Base-by-base conservation (phyloP, 1,284 basidiomycete species). In the Neotropicomus parvogracilis region DNA sequence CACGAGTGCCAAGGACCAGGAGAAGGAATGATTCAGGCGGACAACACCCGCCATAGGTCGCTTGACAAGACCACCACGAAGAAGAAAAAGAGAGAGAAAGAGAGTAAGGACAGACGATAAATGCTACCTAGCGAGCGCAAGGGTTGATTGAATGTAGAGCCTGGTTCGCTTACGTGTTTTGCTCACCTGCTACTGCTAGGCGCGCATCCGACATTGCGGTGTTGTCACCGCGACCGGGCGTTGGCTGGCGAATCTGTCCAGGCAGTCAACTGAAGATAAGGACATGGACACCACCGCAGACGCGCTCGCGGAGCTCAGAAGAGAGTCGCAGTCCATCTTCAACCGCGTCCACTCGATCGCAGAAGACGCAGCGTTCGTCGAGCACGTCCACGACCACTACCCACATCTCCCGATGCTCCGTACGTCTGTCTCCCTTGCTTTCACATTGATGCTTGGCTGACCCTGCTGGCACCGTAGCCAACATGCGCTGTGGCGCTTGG, bases 401-500 rank as follows among this genome's bases (percentile, higher is more conserved):
- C 70, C 75, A 0, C 54, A 70, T 12, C 60, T 83, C n/a, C 82
- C 86, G 0, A 51, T 90, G n/a, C 55, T 88, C 17, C 80, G 88
- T 90, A 56, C 44, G 81, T 72, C n/a, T n/a, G n/a, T n/a, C n/a
- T n/a, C 16, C 32, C 11, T 32, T n/a, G 1, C 1, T 35, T 24
- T 29, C 3, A 1, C 6, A 7, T 20, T 3, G 14, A 17, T 4
- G 2, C 39, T 17, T n/a, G 11, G 17, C 43, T 42, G 14, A 52
- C 16, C 6, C 27, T 8, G 21, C 8, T 8, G 3, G 13, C 19
- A 1, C 3, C 27, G 38, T 60, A 88, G 92, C 94, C 3, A 98
- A 98, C 65, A 77, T 95, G 59, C 80, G 95, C 17, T 97, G 94
- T 59, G 95, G 95, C 1, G 88, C 88, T 5, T 98, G 95, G 95